These are phyloP conservation scores for Spinellus fusiger DNA, from an alignment of 192 early-diverging fungal genomes.

Conservation along the genomic window DNA sequence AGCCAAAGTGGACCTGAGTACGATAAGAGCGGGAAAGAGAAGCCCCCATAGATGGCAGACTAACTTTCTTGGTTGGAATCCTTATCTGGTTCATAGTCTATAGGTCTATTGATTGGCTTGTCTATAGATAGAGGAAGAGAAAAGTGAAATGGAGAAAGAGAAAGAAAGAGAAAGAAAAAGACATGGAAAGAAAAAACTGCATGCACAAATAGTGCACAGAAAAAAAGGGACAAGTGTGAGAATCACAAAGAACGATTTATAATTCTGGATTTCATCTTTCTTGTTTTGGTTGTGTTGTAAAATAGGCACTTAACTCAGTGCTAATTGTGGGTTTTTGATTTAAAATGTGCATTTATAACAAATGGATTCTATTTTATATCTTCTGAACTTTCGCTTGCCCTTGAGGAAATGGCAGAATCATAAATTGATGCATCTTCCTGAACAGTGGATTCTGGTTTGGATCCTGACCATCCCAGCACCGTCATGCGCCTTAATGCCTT, in stretches of 20 bases:
- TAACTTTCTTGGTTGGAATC: too few relatives aligned
- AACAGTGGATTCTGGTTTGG: not conserved
- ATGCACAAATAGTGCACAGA: too few relatives aligned
- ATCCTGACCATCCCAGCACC: not conserved
- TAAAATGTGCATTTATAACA: too few relatives aligned
- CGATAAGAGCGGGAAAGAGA: too few relatives aligned
- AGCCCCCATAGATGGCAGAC: too few relatives aligned
- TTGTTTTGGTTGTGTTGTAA: not conserved
- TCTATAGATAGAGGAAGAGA: not conserved
- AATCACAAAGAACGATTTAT: not conserved
- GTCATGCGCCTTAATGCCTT: conserved; percentile 4
- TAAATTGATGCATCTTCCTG: not conserved
- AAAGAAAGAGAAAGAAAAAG: not conserved
- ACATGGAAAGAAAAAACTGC: not conserved
- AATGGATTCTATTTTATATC: not conserved
- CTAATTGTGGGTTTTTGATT: too few relatives aligned
- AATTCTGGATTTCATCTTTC: not conserved
- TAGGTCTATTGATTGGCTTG: too few relatives aligned
- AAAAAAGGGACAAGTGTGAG: not conserved
- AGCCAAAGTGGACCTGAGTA: too few relatives aligned
- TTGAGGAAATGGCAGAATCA: not conserved
- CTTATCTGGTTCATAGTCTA: too few relatives aligned
- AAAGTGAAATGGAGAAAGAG: not conserved
- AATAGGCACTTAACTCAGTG: too few relatives aligned
- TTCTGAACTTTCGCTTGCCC: not conserved